Base-by-base conservation (phyloP, 768 basidiomycete species). In the Hysterangium stoloniferum region DNA sequence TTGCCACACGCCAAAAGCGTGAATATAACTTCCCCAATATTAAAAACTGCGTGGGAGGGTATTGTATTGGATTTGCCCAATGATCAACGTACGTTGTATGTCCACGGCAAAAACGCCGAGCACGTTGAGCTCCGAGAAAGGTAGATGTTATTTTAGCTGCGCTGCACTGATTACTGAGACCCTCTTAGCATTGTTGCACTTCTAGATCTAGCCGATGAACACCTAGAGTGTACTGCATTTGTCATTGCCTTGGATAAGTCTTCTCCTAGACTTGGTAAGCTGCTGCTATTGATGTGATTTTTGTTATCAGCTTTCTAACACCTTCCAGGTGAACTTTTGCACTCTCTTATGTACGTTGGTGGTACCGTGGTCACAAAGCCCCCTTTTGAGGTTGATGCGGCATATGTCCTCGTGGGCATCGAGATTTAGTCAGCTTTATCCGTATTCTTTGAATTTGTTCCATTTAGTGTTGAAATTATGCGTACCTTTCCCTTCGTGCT, bases 311-410 rank as follows among this genome's bases (percentile, higher is more conserved):
- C 28, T 17, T 13, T 9, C n/a, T 52, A 12, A 32, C 12, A 31
- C 17, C 1, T 20, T 28, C 13, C 19, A 46, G 64, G 83, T 57
- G 78, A 80, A 59, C 71, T 92, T 51, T 71, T 94, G 32, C 92
- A 94, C 62, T 85, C 91, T 44, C 74, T 94, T 55, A 88, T 94
- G 86, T 94, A 94, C 66, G 86, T 93, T 46, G 90, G 90, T 55
- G 91, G 87, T 49, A 78, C 76, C 44, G 84, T 94, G 47, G 82
- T 94, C 45, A 86, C 88, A 48, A 83, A 80, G 62, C 85, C 86
- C 48, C 79, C 78, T 22, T 87, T 86, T 72, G 72, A 79, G 59
- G 79, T 84, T 52, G 78, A 88, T 61, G 75, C 84, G 25, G 78
- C 82, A 15, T 89, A 82, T 62, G 78, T 94, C 31, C 80, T 93